A percentile compares a stretch with the other conserved stretches of the same genome.
Conservation (phyloP, 768 basidiomycete genomes). For the Mycena floridula region DNA sequence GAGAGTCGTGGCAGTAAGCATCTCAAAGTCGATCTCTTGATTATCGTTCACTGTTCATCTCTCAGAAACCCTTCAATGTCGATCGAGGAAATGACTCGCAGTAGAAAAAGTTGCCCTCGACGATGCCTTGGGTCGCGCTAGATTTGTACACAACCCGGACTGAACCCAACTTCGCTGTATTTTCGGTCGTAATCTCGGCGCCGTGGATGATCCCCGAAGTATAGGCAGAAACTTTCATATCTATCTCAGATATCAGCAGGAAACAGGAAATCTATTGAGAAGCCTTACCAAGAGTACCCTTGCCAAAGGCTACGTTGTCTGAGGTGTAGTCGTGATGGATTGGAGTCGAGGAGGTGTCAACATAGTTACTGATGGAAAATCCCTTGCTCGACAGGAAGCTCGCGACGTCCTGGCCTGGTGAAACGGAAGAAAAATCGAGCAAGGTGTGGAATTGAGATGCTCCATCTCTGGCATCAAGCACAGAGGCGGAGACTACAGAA, state of each 20-base stretch:
- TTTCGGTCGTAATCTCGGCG: slow-evolving; percentile 23
- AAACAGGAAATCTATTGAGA: slow-evolving; percentile 22
- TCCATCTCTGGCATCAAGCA: too few relatives aligned
- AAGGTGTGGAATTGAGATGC: too few relatives aligned
- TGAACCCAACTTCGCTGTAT: slow-evolving; percentile 25
- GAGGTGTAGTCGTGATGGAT: neutral
- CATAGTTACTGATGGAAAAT: neutral
- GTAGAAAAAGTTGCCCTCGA: slow-evolving; percentile 32
- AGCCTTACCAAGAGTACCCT: slow-evolving; percentile 10
- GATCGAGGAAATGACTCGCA: slow-evolving; percentile 12
- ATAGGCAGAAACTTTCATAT: slow-evolving; percentile 27
- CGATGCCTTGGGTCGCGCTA: slow-evolving; percentile 24
- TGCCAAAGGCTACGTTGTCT: neutral
- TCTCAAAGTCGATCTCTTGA: slow-evolving; percentile 29
- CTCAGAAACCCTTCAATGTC: neutral
- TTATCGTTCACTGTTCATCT: slow-evolving; percentile 19
- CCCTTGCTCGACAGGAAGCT: neutral
- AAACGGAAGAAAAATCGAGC: neutral
- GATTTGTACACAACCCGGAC: slow-evolving; percentile 29
- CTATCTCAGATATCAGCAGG: slow-evolving; percentile 24
- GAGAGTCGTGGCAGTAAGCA: slow-evolving; percentile 26
- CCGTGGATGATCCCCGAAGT: slow-evolving; percentile 21
- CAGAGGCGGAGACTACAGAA: too few relatives aligned
- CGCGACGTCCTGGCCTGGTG: neutral
- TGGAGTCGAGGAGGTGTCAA: neutral